phyloP scores from a whole-genome alignment of 1,139 yeast genomes.

The Geotrichum candidum region DNA sequence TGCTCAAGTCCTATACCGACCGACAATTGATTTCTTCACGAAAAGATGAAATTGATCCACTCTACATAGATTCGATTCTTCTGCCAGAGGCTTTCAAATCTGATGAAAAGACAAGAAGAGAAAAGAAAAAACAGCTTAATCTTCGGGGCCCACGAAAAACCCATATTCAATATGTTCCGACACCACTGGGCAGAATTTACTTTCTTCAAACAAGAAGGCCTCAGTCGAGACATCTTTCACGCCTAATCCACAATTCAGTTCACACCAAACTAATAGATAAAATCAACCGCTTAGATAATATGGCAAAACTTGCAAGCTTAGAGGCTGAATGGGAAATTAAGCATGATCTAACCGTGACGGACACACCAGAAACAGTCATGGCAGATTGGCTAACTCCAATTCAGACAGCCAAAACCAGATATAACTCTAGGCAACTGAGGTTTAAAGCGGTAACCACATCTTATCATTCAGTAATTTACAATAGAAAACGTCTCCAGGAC shows the following conservation, averaged over 20 bases:
- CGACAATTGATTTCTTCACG: neutral
- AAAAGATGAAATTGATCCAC: conserved; percentile 7
- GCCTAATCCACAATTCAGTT: conserved; percentile 6
- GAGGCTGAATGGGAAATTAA: conserved; percentile 14
- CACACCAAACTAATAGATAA: conserved; percentile 5
- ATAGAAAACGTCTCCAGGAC: conserved; percentile 8
- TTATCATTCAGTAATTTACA: conserved; percentile 1
- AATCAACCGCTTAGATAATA: conserved; percentile 6
- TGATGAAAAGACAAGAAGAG: neutral
- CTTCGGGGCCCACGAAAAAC: conserved; percentile 3
- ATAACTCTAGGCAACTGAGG: neutral
- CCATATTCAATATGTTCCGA: conserved; percentile 9
- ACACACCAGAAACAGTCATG: neutral
- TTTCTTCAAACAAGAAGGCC: conserved; percentile 9
- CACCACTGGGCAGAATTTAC: conserved; percentile 14
- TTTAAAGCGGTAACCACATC: conserved; percentile 1
- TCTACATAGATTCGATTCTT: conserved; percentile 11
- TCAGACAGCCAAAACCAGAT: neutral
- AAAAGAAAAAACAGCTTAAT: neutral
- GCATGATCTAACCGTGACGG: neutral
- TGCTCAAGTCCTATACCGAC: conserved; percentile 6
- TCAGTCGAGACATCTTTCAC: neutral
- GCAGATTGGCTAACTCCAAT: conserved; percentile 10
- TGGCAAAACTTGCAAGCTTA: conserved; percentile 4
- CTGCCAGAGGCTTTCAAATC: conserved; percentile 13